These are phyloP conservation scores for Monascus purpureus DNA, from an alignment of 495 filamentous ascomycete species.

Conservation along the genomic window DNA sequence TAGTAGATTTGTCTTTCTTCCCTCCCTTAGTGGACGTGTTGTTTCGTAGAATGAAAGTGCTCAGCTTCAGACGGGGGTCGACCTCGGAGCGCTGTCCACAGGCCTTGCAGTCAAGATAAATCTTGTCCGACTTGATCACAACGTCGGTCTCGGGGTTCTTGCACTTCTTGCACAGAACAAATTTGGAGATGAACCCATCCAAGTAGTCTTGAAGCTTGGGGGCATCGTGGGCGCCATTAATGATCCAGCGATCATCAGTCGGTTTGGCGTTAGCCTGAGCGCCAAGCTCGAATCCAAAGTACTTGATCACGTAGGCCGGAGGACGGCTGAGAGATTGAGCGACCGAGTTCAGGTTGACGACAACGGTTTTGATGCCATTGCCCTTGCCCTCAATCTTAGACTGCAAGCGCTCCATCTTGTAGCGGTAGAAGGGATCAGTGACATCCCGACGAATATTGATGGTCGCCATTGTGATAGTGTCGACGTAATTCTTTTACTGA, in stretches of 20 bases:
- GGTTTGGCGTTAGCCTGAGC: conserved; percentile 97
- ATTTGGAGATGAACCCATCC: conserved; percentile 94
- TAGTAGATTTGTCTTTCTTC: conserved; percentile 87
- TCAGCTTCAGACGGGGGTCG: conserved; percentile 87
- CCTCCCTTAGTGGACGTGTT: conserved; percentile 67
- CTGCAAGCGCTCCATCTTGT: conserved; percentile 98
- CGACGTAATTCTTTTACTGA: conserved; percentile 8
- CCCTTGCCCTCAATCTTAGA: conserved; percentile 99
- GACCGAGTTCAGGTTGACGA: conserved; percentile 94
- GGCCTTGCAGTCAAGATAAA: conserved; percentile 93
- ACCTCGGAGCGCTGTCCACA: conserved; percentile 87
- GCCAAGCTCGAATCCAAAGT: conserved; percentile 97
- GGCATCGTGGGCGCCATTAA: conserved; percentile 96
- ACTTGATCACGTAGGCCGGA: conserved; percentile 94
- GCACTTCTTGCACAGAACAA: conserved; percentile 98
- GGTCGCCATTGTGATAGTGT: conserved; percentile 66
- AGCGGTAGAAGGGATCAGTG: conserved; percentile 97
- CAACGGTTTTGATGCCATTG: conserved; percentile 90
- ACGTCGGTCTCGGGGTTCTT: conserved; percentile 98
- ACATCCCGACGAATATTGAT: conserved; percentile 99
- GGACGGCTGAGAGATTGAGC: conserved; percentile 85
- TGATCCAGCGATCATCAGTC: conserved; percentile 97
- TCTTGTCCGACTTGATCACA: conserved; percentile 79
- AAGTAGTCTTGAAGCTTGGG: conserved; percentile 95
- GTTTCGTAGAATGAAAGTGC: conserved; percentile 94